Percentiles rank a stretch among this genome's conserved stretches.
Conservation (phyloP, 805 yeast species). For the Ogataea polymorpha region DNA sequence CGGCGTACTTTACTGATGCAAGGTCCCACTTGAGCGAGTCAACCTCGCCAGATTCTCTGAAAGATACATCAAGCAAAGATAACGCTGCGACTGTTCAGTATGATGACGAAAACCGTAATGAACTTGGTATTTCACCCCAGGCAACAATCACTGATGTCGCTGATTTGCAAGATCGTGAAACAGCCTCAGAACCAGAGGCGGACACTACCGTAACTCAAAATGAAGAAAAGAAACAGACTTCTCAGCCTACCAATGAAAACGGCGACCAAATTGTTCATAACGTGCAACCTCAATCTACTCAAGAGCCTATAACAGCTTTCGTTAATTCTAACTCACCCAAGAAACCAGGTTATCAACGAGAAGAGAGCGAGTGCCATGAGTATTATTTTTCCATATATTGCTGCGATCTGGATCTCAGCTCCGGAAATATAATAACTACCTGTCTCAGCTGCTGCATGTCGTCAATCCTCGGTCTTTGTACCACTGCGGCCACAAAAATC, state of each 20-base stretch:
- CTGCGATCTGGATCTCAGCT: conserved; percentile 7
- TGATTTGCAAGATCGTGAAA: conserved; percentile 1
- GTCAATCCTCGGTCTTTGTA: conserved; percentile 10
- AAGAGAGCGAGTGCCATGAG: conserved; percentile 30
- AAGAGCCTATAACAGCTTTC: conserved; percentile 14
- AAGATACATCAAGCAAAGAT: neutral
- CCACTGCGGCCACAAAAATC: conserved; percentile 9
- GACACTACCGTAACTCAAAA: neutral
- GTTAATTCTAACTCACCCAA: conserved; percentile 13
- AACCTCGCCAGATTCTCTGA: neutral
- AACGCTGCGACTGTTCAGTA: neutral
- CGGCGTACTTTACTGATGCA: conserved; percentile 24
- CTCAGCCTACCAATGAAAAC: neutral
- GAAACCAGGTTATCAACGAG: conserved; percentile 25
- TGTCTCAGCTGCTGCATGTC: conserved; percentile 14
- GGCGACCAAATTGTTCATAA: neutral
- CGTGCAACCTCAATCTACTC: conserved; percentile 11
- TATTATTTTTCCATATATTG: conserved; percentile 21
- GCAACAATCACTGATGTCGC: conserved; percentile 22
- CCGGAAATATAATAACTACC: conserved; percentile 11
- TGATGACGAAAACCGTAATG: neutral
- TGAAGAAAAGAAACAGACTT: neutral
- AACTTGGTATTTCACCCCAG: conserved; percentile 16
- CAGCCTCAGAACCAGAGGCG: neutral
- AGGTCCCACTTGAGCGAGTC: conserved; percentile 20